Conservation (phyloP, 2,329 filamentous ascomycete genomes). For the Lachnellula occidentalis region DNA sequence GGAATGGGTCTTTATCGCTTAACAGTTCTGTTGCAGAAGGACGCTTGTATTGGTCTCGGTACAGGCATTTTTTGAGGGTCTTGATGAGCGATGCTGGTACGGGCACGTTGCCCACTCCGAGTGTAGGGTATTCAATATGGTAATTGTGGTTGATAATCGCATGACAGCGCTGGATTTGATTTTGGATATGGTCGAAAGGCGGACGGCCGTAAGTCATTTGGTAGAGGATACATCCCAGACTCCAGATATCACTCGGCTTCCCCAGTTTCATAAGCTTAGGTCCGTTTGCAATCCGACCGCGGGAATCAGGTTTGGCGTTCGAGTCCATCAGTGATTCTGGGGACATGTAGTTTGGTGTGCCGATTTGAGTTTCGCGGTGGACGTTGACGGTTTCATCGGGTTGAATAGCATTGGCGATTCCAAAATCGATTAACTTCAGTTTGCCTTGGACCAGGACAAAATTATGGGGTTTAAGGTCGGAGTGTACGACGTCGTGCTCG, state of each 20-base stretch:
- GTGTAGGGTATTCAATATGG: constrained; percentile 64
- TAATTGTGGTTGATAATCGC: constrained; percentile 78
- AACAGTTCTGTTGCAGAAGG: constrained; percentile 61
- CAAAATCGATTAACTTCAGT: constrained; percentile 96
- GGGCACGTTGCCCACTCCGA: constrained; percentile 59
- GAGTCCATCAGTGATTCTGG: constrained; percentile 89
- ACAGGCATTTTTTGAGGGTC: constrained; percentile 58
- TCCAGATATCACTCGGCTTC: constrained; percentile 95
- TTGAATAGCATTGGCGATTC: constrained; percentile 95
- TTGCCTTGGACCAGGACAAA: constrained; percentile 88
- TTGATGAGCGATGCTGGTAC: constrained; percentile 55
- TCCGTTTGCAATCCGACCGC: constrained; percentile 34
- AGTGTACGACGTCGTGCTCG: constrained; percentile 87
- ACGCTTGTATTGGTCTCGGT: constrained; percentile 55
- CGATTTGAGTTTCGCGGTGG: constrained; percentile 89
- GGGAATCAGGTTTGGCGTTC: constrained; percentile 47
- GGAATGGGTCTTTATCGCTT: constrained; percentile 52
- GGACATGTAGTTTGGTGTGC: constrained; percentile 98
- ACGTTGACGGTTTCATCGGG: constrained; percentile 95
- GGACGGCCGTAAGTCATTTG: constrained; percentile 98
- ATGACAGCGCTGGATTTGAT: constrained; percentile 79
- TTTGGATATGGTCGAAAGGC: constrained; percentile 87
- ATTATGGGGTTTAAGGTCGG: constrained; percentile 93
- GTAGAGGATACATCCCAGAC: constrained; percentile 90
- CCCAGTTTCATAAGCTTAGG: constrained; percentile 90